A percentile compares a stretch with the other conserved stretches of the same genome.
Evolutionary conservation across 352 stramenopile genomes (phyloP).

Genomic region (Phytophthora sojae): DNA sequence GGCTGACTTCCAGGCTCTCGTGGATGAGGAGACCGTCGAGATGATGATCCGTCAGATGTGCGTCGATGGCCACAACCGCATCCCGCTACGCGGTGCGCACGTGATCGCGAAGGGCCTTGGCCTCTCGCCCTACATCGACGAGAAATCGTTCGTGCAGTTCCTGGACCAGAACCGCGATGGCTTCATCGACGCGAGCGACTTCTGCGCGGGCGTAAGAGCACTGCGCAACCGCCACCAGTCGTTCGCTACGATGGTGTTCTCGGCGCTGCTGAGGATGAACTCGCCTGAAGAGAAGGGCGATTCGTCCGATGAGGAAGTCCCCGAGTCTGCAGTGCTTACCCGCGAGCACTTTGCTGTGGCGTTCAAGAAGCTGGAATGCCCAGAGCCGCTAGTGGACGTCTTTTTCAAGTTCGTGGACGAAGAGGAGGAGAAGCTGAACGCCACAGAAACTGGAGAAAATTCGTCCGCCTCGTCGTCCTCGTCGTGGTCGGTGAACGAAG

Average conservation of each 20-base stretch:
- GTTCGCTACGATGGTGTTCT: constrained; percentile 75
- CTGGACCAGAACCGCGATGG: constrained; percentile 74
- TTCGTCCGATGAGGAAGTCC: constrained; percentile 12
- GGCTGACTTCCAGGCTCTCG: constrained; percentile 61
- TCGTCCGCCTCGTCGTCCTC: constrained; percentile 6
- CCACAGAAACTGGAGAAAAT: constrained; percentile 6
- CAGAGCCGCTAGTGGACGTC: constrained; percentile 55
- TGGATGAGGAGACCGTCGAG: constrained; percentile 66
- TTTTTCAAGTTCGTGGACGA: constrained; percentile 71
- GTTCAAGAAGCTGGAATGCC: constrained; percentile 69
- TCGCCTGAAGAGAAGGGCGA: constrained; percentile 35
- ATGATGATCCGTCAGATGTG: constrained; percentile 75
- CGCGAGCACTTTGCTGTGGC: constrained; percentile 52
- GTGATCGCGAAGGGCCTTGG: constrained; percentile 64
- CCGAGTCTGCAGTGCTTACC: constrained; percentile 19
- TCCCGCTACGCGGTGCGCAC: constrained; percentile 58
- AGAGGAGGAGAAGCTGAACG: constrained; percentile 38
- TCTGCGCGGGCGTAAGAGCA: constrained; percentile 67
- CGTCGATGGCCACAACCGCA: constrained; percentile 50
- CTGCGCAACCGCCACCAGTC: constrained; percentile 62
- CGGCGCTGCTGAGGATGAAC: constrained; percentile 57
- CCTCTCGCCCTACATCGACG: constrained; percentile 72
- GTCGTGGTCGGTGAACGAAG: constrained; percentile 50
- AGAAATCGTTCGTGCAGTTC: constrained; percentile 66
- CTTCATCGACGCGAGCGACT: constrained; percentile 79